A percentile compares a stretch with the other conserved stretches of the same genome.
These are phyloP conservation scores for Mucor velutinosus DNA, from an alignment of 371 early-diverging fungal genomes.

Conservation along the genomic window DNA sequence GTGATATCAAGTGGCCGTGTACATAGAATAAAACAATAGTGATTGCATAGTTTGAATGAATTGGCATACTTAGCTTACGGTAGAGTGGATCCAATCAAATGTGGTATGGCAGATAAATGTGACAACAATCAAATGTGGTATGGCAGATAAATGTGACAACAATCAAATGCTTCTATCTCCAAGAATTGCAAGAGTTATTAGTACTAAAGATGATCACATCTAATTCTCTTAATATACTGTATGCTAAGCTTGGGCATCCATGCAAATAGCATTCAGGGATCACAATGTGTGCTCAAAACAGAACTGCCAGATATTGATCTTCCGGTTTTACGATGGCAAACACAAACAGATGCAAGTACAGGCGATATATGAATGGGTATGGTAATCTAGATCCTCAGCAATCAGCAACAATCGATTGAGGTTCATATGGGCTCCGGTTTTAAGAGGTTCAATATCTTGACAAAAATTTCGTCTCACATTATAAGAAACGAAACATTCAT, in stretches of 20 bases:
- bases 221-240: too few relatives aligned
- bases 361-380: background rate
- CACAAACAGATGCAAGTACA: background rate
- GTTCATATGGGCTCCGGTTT: background rate
- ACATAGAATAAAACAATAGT: background rate
- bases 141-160: background rate
- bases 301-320: background rate
- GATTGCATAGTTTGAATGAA: background rate
- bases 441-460: too few relatives aligned
- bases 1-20: background rate
- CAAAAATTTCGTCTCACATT: too few relatives aligned
- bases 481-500: too few relatives aligned
- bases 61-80: background rate
- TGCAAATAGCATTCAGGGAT: too few relatives aligned
- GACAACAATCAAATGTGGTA: background rate
- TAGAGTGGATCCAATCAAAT: background rate
- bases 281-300: background rate
- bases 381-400: background rate
- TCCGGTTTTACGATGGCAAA: background rate
- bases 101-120: background rate
- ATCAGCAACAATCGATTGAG: background rate
- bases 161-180: too few relatives aligned
- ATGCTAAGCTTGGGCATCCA: too few relatives aligned
- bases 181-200: too few relatives aligned
- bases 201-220: too few relatives aligned